These are phyloP conservation scores for Psidium guajava DNA, from an alignment of 345 rosid genomes.

Conservation along the genomic window DNA sequence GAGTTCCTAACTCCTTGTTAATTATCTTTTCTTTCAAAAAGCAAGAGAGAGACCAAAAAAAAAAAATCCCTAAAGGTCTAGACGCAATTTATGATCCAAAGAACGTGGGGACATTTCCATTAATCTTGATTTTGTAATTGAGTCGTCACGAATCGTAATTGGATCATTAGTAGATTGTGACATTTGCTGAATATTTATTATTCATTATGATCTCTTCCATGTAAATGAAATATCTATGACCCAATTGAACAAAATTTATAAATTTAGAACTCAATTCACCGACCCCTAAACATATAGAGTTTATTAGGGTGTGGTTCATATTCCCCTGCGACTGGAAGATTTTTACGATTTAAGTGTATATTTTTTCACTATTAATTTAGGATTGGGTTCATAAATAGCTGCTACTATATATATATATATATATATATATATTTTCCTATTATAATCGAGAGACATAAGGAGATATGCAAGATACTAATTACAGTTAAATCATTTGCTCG, in stretches of 20 bases:
- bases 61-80: no score
- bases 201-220: not conserved
- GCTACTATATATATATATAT: no score
- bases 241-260: not conserved
- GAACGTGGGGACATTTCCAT: not conserved
- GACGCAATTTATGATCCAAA: not conserved
- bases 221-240: not conserved
- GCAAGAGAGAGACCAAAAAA: not conserved
- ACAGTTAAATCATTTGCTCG: no score
- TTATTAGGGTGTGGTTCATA: no score
- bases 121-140: accelerated
- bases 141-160: accelerated
- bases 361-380: no score
- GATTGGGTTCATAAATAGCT: no score
- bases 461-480: no score
- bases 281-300: no score
- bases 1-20: not conserved
- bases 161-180: accelerated
- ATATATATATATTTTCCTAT: no score
- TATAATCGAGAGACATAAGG: no score
- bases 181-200: not conserved
- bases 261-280: not conserved
- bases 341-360: no score
- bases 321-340: no score
- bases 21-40: not conserved